Evolutionary conservation across 495 filamentous ascomycete genomes (phyloP), one percentile per base, ranked within the genome.

Genomic region (Hypoxylon perforatum): DNA sequence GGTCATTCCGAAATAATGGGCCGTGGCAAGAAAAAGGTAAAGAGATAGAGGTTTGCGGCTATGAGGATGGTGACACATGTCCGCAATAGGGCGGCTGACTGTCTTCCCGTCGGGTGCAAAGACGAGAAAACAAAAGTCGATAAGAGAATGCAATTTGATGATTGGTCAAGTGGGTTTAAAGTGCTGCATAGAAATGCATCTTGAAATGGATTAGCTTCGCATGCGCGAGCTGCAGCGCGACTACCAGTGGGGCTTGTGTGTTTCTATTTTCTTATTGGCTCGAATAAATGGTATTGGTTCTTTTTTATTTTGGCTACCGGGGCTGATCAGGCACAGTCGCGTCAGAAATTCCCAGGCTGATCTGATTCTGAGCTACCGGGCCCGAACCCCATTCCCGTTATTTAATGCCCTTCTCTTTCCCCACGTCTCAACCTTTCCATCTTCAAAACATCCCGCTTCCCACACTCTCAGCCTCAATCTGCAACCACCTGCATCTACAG

Each of bases 321-420:
- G 49, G 72, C 51, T 55, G 41, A 59, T 77, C 74, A 75, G 67
- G 72, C 48, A 44, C 51, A 30, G 51, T 65, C 44, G 56, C 54
- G 67, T 54, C 44, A 50, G n/a, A n/a, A 63, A 56, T 41, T 36
- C 46, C 60, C 55, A 61, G 60, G 69, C 78, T 81, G 80, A 82
- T 82, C 76, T 77, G 76, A 78, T 76, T 80, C 61, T 61, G 57
- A 50, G 50, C 70, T 65, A 70, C 74, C 63, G 57, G n/a, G 60
- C 63, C 65, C 59, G 50, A 3, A 57, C 74, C 68, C 49, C 3
- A 47, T 67, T 65, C 68, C 73, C 25, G 3, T 51, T 77, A 81
- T 76, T 81, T 82, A 82, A 81, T 71, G 59, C 65, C 73, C 59
- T 42, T 45, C 18, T 52, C 61, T 72, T 82, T 81, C 80, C 80